Base-by-base conservation (phyloP, 805 yeast species). In the Brettanomyces bruxellensis region DNA sequence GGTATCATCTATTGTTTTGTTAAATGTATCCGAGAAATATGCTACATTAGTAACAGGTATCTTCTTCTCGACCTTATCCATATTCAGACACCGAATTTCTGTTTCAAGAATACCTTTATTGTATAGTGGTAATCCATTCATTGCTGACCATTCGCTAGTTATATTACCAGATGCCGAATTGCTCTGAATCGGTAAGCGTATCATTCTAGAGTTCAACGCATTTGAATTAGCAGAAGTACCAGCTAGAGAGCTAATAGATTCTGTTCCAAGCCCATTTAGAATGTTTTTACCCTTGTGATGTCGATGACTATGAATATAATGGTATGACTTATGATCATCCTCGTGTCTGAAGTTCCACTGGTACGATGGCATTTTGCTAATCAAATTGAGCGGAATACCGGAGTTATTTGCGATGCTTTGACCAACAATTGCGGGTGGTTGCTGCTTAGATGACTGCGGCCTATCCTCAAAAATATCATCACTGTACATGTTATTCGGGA, bases 61-160 rank as follows among this genome's bases (percentile, higher is more conserved):
- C 58, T 61, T 58, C 43, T 46, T 45, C 45, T 58, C 49, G 46
- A 63, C 54, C 64, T 67, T 55, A 47, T 56, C 49, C 46, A 52
- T 41, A 40, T 56, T 61, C 50, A 60, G 45, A 5, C 6, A 22
- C 34, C 56, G 44, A n/a, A 62, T 56, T 41, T 55, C 50, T 35
- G 51, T 53, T 25, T 58, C 61, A 45, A 59, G 43, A 18, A 56
- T 39, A 1, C 50, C 54, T 34, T 58, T 61, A 25, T 66, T 58
- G 51, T 68, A 75, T 36, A 61, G 65, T 0, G 78, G 78, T 34
- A 76, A 55, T 0, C 81, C 80, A 52, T 60, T 69, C 32, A 53
- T 51, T 30, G 60, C 40, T 11, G 62, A 58, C 40, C 62, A 45
- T 36, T 53, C 44, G 25, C 45, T 44, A 24, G 47, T 49, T n/a